Conservation (phyloP, 495 filamentous ascomycete genomes). For the Astrocystis sublimbata region DNA sequence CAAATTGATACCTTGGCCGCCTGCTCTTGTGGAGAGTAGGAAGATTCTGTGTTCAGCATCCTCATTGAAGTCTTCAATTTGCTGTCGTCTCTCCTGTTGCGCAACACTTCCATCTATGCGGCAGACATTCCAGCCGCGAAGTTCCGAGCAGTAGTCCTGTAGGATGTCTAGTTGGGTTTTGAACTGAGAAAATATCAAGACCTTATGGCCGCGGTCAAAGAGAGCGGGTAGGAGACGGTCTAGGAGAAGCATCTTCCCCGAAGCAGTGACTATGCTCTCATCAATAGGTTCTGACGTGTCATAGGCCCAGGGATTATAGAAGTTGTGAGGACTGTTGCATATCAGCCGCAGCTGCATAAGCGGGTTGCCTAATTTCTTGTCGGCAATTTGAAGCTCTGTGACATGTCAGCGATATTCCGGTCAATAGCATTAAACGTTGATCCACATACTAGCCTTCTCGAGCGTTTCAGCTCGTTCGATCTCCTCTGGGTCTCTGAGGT, state of each 20-base stretch:
- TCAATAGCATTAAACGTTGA: not conserved
- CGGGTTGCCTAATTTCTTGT: conserved; percentile 94
- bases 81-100: conserved; percentile 73
- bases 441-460: conserved; percentile 71
- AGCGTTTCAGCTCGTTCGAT: conserved; percentile 69
- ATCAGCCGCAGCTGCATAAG: conserved; percentile 89
- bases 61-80: conserved; percentile 85
- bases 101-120: conserved; percentile 90
- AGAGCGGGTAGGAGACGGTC: conserved; percentile 81
- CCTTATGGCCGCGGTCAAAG: conserved; percentile 76
- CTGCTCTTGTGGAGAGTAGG: conserved; percentile 84
- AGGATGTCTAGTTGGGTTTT: conserved; percentile 90
- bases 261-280: conserved; percentile 77
- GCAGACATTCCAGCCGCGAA: conserved; percentile 77
- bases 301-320: conserved; percentile 84
- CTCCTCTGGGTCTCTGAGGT: conserved; percentile 55
- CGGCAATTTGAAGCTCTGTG: conserved; percentile 73
- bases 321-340: conserved; percentile 94
- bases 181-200: conserved; percentile 96
- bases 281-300: conserved; percentile 59
- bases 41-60: conserved; percentile 73
- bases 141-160: conserved; percentile 73
- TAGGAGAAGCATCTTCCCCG: conserved; percentile 93
- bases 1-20: conserved; percentile 94
- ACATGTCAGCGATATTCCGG: conserved; percentile 17